These are phyloP conservation scores for Gymnopilus junonius DNA, from an alignment of 768 basidiomycete genomes.

Conservation along the genomic window DNA sequence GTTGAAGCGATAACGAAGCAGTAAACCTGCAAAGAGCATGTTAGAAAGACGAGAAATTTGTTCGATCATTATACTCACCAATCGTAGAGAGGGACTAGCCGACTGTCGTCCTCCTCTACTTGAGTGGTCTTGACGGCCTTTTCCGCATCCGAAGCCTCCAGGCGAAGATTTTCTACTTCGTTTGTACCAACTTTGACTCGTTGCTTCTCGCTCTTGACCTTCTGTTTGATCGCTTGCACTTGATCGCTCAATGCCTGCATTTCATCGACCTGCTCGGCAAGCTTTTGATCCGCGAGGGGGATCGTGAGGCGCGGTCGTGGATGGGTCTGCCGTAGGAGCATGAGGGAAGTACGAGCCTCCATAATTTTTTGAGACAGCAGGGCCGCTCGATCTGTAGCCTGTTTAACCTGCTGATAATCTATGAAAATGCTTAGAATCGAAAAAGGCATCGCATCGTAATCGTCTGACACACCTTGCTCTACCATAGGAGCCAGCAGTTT, in stretches of 20 bases:
- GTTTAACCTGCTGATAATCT: constrained; percentile 67
- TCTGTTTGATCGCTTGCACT: constrained; percentile 54
- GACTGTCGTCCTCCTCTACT: constrained; percentile 65
- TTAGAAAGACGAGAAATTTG: not conserved
- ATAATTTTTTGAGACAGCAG: constrained; percentile 76
- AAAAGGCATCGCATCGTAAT: not conserved
- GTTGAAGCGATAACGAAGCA: constrained; percentile 68
- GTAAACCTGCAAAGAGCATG: constrained; percentile 58
- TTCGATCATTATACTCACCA: constrained; percentile 50
- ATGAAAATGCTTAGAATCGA: not conserved
- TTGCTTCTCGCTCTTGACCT: constrained; percentile 59
- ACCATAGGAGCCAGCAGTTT: constrained; percentile 66
- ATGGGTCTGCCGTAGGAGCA: constrained; percentile 80
- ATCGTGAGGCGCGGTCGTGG: constrained; percentile 83
- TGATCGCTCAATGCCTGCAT: constrained; percentile 80
- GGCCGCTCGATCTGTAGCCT: constrained; percentile 56
- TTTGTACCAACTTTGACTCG: constrained; percentile 58
- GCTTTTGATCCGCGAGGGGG: constrained; percentile 70
- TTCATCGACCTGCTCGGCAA: constrained; percentile 75
- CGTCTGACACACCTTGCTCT: constrained; percentile 56
- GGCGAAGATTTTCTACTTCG: constrained; percentile 61
- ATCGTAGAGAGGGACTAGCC: constrained; percentile 68
- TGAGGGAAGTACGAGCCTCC: constrained; percentile 79
- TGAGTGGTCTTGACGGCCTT: constrained; percentile 62
- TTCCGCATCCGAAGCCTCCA: constrained; percentile 71